Evolutionary conservation across 139 green algal genomes (phyloP).

Genomic region (Picochlorum sp.): DNA sequence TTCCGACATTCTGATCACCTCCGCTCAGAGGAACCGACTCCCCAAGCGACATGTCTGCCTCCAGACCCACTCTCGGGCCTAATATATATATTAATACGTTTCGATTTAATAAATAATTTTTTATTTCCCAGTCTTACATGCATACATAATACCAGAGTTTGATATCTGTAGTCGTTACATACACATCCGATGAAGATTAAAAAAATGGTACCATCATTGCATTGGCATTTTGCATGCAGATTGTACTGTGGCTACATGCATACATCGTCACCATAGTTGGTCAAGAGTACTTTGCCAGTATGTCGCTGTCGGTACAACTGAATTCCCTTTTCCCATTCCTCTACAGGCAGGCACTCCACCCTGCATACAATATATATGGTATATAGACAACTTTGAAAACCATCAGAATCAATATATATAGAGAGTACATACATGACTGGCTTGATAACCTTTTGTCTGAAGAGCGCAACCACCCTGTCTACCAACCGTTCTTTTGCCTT

Average conservation of each 20-base stretch:
- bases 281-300: slow-evolving; percentile 23
- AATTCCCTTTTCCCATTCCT: slow-evolving; percentile 23
- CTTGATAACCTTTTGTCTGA: slow-evolving; percentile 23
- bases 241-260: neutral
- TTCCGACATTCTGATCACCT: slow-evolving; percentile 43
- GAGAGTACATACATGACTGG: neutral
- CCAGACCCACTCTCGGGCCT: too few relatives aligned
- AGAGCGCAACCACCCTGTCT: slow-evolving; percentile 21
- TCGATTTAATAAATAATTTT: too few relatives aligned
- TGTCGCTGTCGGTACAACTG: slow-evolving; percentile 8
- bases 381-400: neutral
- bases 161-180: too few relatives aligned
- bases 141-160: too few relatives aligned
- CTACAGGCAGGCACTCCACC: slow-evolving; percentile 23
- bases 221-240: too few relatives aligned
- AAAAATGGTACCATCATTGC: too few relatives aligned
- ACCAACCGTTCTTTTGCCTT: slow-evolving; percentile 28
- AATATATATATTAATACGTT: too few relatives aligned
- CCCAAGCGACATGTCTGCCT: neutral
- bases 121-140: too few relatives aligned
- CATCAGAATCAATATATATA: neutral
- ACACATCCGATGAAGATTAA: too few relatives aligned
- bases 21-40: neutral
- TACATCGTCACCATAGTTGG: slow-evolving; percentile 19
- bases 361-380: neutral